Base-by-base conservation (phyloP, 2,329 filamentous ascomycete species). In the Phyllosticta citribraziliensis region DNA sequence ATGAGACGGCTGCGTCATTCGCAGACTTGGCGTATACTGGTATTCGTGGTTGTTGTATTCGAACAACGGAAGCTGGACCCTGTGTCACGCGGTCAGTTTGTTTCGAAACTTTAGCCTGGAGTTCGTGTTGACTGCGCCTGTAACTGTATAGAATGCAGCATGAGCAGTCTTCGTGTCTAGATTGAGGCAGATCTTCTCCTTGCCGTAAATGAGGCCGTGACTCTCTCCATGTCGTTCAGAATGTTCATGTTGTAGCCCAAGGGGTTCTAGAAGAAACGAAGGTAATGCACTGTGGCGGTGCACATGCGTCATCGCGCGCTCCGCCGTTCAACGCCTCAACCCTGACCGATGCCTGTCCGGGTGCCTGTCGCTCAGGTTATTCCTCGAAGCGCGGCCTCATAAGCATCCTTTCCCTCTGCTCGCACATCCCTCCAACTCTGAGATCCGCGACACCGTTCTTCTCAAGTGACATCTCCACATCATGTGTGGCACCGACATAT, bases 401-500 rank as follows among this genome's bases (percentile, higher is more conserved):
- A n/a, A 47, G 4, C 40, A n/a, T n/a, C 40, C 40, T 47, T n/a
- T n/a, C 17, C n/a, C 17, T 47, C 40, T 2, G 6, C 40, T 47
- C 8, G 6, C n/a, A 12, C 14, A 14, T 50, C 11, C 11, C 24
- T 11, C 57, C 33, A 51, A 20, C 20, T 19, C 17, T 3, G 9
- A 54, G 27, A 2, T 30, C 10, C 35, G 19, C 25, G 17, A 12
- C n/a, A 8, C 6, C 40, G 17, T 17, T 47, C 14, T 12, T n/a
- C 40, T 5, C 40, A 47, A 47, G 40, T 47, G 40, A 47, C 14
- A 47, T n/a, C 40, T 8, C 4, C 64, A 78, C 12, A 47, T n/a
- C 6, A 84, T 84, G 82, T 85, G 82, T 72, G 71, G 81, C 69
- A 79, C 80, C 67, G 83, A 86, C 73, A 77, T 84, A 66, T 84